Conservation (phyloP, 2,329 filamentous ascomycete species). For the Pestalotiopsis sp. region DNA sequence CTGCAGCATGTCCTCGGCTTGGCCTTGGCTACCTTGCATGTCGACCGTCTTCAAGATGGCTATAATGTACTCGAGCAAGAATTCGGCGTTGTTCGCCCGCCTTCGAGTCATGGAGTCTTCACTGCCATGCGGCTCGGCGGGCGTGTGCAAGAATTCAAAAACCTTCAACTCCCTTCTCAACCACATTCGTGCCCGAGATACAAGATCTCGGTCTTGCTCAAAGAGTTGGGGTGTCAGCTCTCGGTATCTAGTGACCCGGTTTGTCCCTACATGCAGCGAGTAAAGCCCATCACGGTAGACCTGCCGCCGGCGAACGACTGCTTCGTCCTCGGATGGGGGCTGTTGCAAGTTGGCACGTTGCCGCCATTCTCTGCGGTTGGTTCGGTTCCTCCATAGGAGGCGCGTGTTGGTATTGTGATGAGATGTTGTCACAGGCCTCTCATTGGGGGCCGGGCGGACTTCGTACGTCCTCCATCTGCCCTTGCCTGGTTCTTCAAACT, state of each 20-base stretch:
- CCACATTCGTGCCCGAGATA: slow-evolving; percentile 79
- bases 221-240: slow-evolving; percentile 74
- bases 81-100: slow-evolving; percentile 74
- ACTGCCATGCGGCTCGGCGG: slow-evolving; percentile 24
- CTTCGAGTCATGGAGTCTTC: slow-evolving; percentile 35
- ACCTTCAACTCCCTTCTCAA: slow-evolving; percentile 83
- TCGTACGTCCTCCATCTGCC: slow-evolving; percentile 60
- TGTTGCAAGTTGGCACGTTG: slow-evolving; percentile 17
- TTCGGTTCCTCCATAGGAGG: slow-evolving; percentile 11
- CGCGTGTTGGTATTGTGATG: neutral
- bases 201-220: slow-evolving; percentile 64
- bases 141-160: slow-evolving; percentile 69
- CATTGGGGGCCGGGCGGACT: slow-evolving; percentile 30
- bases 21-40: slow-evolving; percentile 75
- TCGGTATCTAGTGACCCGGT: slow-evolving; percentile 74
- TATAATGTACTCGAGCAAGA: slow-evolving; percentile 83
- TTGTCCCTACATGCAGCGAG: slow-evolving; percentile 82
- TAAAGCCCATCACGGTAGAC: slow-evolving; percentile 76
- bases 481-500: slow-evolving; percentile 53
- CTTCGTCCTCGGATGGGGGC: slow-evolving; percentile 31
- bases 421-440: neutral
- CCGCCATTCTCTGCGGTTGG: slow-evolving; percentile 11
- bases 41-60: slow-evolving; percentile 84
- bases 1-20: slow-evolving; percentile 77
- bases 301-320: slow-evolving; percentile 63